Conservation (phyloP, 129 eudicot species). For the Tanacetum coccineum region DNA sequence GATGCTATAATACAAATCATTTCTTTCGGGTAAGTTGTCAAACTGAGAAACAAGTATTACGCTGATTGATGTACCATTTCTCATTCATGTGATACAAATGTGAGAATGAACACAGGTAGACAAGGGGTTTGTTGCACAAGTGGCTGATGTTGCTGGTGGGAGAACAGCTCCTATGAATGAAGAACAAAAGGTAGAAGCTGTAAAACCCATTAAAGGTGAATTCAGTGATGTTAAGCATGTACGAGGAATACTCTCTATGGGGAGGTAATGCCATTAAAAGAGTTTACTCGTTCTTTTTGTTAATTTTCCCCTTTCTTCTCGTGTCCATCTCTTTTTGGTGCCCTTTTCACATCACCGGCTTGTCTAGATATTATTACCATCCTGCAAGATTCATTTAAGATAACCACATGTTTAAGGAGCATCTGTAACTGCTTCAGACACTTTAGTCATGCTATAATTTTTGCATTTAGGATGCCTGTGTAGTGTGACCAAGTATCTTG, state of each 20-base stretch:
- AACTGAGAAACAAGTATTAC: conserved; percentile 3
- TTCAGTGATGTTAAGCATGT: conserved; percentile 96
- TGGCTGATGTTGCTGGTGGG: conserved; percentile 88
- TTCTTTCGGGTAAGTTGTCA: conserved; percentile 71
- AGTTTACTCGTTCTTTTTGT: not conserved
- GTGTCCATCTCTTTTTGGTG: too few species aligned
- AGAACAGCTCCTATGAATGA: conserved; percentile 95
- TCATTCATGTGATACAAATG: conserved; percentile 6
- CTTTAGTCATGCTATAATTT: too few species aligned
- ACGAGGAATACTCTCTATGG: conserved; percentile 98
- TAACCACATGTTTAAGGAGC: not conserved
- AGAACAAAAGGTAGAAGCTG: conserved; percentile 80
- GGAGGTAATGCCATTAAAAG: conserved; percentile 52
- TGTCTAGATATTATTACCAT: too few species aligned
- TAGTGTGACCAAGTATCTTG: too few species aligned
- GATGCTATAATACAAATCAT: conserved; percentile 94
- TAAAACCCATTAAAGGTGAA: conserved; percentile 84
- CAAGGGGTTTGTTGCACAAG: conserved; percentile 97
- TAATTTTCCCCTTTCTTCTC: not conserved
- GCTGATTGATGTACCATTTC: conserved; percentile 1
- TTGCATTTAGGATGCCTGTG: too few species aligned
- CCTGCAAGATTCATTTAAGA: too few species aligned
- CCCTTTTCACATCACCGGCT: too few species aligned
- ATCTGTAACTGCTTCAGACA: too few species aligned
- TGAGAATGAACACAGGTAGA: conserved; percentile 61